Base-by-base conservation (phyloP, 1,284 basidiomycete genomes). In the Papiliotrema flavescens region DNA sequence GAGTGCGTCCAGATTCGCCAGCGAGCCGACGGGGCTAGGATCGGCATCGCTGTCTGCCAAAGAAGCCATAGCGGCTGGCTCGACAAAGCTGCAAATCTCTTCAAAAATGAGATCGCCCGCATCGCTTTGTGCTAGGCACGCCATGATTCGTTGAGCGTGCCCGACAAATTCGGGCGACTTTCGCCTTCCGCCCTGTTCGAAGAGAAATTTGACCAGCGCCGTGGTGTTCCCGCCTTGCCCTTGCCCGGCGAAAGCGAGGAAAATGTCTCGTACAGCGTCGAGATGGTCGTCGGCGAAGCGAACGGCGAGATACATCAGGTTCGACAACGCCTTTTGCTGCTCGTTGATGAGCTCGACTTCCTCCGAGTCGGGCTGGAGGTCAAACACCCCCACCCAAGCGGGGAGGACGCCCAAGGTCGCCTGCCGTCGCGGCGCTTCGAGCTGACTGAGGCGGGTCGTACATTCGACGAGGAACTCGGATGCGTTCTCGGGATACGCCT, bases 161-260 rank as follows among this genome's bases (percentile, higher is more conserved):
- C 79, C 80, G 54, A 94, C 83, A 69, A 91, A 95, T 11, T 85
- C 82, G 3, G 83, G 81, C 61, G 84, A 90, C 28, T 88, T 86
- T 42, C 92, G 85, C 74, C 88, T 89, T 53, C 88, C 85, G 0
- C 89, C 88, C 65, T 96, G 90, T 61, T 93, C 89, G 43, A 96
- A 81, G 3, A 96, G 78, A 74, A 93, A 96, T 44, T 87, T 84
- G 51, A 90, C 80, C 20, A 92, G 81, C 0, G 89, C 88, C 57
- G 86, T 86, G 0, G 88, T 88, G 63, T 93, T 93, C 20, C 62
- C 55, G 15, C 66, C 58, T 1, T 65, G 57, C 3, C 54, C 62
- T 2, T 65, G 57, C 8, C 64, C 64, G 6, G 69, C 70, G 64
- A 86, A 81, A 15, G 86, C 83, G 3, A 83, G 78, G 86, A 93